Base-by-base conservation (phyloP, 495 filamentous ascomycete species). In the Hyaloscypha bicolor region DNA sequence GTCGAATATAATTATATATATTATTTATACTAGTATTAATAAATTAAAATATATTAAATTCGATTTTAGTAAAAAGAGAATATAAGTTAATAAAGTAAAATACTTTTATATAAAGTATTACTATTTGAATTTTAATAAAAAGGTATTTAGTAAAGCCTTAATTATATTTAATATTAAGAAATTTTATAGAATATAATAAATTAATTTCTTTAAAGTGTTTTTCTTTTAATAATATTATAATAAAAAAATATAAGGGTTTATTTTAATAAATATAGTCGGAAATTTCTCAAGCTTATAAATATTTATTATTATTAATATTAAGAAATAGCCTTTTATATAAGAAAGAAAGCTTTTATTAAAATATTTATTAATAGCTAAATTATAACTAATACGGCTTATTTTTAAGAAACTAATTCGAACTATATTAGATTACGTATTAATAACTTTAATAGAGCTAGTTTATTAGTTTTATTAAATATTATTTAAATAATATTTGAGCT, bases 1-100 rank as follows among this genome's bases (percentile, higher is more conserved):
- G 39, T 77, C 78, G 57, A 79, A 79, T 60, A 71, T 69, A 1
- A 52, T 76, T 32, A 66, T 81, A 5, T 81, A 79, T 68, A 82
- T 79, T 48, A 81, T 67, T 42, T 82, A 76, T 60, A 62, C 76
- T 52, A 78, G 81, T 45, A 68, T 29, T 6, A 30, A 58, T 9
- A 64, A 64, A 39, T 45, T 45, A 48, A 56, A 71, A 66, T 77
- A 69, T 64, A 51, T 76, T 29, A 60, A 62, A 53, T 77, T 72
- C 53, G 66, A 74, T 33, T 67, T 62, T 57, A 70, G 72, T 6
- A 65, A 75, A 69, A 73, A 75, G 72, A 75, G 57, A 64, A 71
- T 53, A 30, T 75, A 62, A 65, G 64, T 55, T 32, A 70, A 72
- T 69, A 69, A 68, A 59, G 65, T 67, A 45, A 33, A 72, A 67